These are phyloP conservation scores for Trichosporon faecale DNA, from an alignment of 1,284 basidiomycete genomes.

Conservation along the genomic window DNA sequence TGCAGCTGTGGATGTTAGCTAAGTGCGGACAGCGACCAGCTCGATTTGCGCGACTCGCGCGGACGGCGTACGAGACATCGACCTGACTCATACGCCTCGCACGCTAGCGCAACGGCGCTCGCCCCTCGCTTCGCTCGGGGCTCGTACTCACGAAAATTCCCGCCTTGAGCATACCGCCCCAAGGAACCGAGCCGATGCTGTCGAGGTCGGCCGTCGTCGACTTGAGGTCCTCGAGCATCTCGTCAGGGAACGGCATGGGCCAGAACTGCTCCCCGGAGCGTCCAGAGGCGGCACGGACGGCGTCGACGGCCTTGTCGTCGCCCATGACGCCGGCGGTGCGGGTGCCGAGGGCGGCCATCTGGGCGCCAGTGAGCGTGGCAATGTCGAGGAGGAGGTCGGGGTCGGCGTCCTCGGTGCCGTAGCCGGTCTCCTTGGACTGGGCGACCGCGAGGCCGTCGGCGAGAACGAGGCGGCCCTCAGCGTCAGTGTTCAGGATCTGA, in stretches of 20 bases:
- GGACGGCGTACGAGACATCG: background rate
- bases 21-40: background rate
- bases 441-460: conserved; percentile 24
- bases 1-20: conserved; percentile 11
- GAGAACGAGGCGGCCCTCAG: conserved; percentile 27
- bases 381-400: conserved; percentile 25
- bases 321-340: conserved; percentile 27
- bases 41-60: background rate
- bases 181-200: conserved; percentile 19
- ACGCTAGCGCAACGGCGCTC: too few relatives aligned
- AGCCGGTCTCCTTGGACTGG: conserved; percentile 21
- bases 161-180: conserved; percentile 25
- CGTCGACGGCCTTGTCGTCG: conserved; percentile 21
- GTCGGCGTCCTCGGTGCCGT: conserved; percentile 24
- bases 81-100: background rate
- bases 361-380: conserved; percentile 24
- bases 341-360: conserved; percentile 23
- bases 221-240: conserved; percentile 24
- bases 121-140: background rate
- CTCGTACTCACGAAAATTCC: conserved; percentile 18
- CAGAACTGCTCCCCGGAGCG: conserved; percentile 22
- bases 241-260: conserved; percentile 27
- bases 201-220: conserved; percentile 21
- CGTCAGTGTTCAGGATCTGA: conserved; percentile 26
- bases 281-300: conserved; percentile 14